Base-by-base conservation (phyloP, 2,329 filamentous ascomycete species). In the Neonectria magnoliae region DNA sequence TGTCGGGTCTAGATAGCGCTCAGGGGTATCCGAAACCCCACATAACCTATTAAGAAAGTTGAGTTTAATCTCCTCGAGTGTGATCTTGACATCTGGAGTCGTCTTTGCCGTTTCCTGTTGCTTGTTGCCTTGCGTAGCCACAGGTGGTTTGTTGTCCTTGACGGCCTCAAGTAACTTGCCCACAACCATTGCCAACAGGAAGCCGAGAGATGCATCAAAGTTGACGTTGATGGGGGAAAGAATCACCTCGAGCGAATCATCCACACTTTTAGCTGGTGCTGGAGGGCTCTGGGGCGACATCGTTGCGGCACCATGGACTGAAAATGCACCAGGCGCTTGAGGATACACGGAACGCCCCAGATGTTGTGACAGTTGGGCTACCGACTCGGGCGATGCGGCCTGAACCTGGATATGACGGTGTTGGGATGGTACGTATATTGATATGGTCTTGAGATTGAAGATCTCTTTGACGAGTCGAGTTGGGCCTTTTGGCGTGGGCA, bases 291-390 rank as follows among this genome's bases (percentile, higher is more conserved):
- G 33, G 41, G 65, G 45, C 22, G 44, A 50, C 18, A 59, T 50
- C 22, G 72, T 57, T 18, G 65, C 7, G 10, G 68, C 60, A 3
- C 67, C 69, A 45, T 84, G 77, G 2, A 87, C 78, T 0, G 88
- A 91, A 73, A 91, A 91, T 2, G 88, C 84, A 1, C 88, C 89
- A 1, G 88, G 88, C 3, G 90, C 74, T 70, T 88, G 82, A 0
- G 84, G 82, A n/a, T 81, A 81, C 11, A 80, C 66, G 2, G 83
- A 85, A 41, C 72, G 77, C 0, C 73, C 73, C 41, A 83, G 65
- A 14, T 77, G 75, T 33, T 76, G 72, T 8, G 73, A 71, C 7
- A 78, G 68, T 25, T 76, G 69, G 9, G 72, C 62, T 3, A 73
- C 62, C 0, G 77, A 75, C 27, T 77, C 76, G 0, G 75, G 70